These are phyloP conservation scores for Elymus sibiricus DNA, from an alignment of 176 grass and related monocot species.

Conservation along the genomic window DNA sequence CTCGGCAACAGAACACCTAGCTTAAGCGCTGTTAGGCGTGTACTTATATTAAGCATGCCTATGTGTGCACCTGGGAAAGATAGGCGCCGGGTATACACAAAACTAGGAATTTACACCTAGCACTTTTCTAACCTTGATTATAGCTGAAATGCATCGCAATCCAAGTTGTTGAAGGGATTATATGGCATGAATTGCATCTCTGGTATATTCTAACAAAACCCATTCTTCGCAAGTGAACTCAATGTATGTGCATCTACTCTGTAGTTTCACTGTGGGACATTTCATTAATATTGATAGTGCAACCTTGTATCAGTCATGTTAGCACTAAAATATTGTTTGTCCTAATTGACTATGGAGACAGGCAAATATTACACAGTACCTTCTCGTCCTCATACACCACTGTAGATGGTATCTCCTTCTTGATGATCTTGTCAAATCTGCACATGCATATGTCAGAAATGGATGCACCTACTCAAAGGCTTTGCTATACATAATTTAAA, in stretches of 20 bases:
- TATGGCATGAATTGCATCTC: not conserved
- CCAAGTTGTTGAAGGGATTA: not conserved
- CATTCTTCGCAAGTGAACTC: not conserved
- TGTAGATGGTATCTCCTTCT: conserved; percentile 84
- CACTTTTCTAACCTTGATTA: not conserved
- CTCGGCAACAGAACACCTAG: not conserved
- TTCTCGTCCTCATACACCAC: conserved; percentile 91
- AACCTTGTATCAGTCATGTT: not conserved
- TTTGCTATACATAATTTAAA: conserved; percentile 14
- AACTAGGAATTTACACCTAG: not conserved
- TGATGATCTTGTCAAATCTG: conserved; percentile 98
- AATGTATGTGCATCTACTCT: not conserved
- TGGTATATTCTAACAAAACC: not conserved
- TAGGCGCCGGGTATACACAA: not conserved
- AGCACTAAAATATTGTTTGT: not conserved
- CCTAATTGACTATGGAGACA: not conserved
- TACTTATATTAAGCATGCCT: no score
- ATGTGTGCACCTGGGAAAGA: not conserved
- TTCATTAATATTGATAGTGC: not conserved
- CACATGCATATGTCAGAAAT: conserved; percentile 24
- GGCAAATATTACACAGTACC: conserved; percentile 29
- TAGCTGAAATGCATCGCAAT: not conserved
- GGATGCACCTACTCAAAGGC: not conserved
- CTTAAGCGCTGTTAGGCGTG: not conserved
- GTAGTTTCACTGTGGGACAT: not conserved